Base-by-base conservation (phyloP, 1,284 basidiomycete genomes). In the Waitea zeae region DNA sequence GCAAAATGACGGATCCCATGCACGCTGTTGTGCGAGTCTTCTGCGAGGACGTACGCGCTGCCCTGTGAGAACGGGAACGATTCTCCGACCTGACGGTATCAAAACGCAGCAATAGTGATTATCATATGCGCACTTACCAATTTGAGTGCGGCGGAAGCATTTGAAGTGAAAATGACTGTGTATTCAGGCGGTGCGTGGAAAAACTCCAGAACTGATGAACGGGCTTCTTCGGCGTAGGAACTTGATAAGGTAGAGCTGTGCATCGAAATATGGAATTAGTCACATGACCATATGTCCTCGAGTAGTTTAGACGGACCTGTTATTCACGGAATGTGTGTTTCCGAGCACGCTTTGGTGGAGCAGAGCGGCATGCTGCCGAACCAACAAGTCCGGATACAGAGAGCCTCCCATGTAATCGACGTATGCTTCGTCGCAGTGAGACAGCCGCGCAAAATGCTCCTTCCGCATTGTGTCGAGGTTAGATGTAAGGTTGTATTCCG, bases 381-480 rank as follows among this genome's bases (percentile, higher is more conserved):
- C 64, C 20, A 84, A 67, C 41, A 70, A 76, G 43, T 79, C 76
- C 12, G 81, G 80, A 45, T 81, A 81, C 20, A 83, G 47, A 36
- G 67, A 67, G 20, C 76, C 81, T 26, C 81, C 82, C 75, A 83
- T 86, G 44, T 80, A 84, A 48, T 86, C 81, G 37, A 83, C 71
- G 42, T 86, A 86, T 3, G 71, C 73, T 53, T 81, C 76, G 1
- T 65, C 66, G 13, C 55, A 53, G 12, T 59, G 62, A 40, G 74
- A 70, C 27, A 83, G 59, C 35, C 80, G 56, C 5, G 62, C 47
- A 44, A 71, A 81, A 49, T 84, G 79, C n/a, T 62, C 70, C 41
- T 64, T 61, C 33, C 81, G 66, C 20, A 84, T 64, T 0, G 69
- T 64, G 46, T 84, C 80, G 37, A 84, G 51, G 36, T 52, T 52